These are phyloP conservation scores for Paxillus ammoniavirescens DNA, from an alignment of 768 basidiomycete genomes.

Conservation along the genomic window DNA sequence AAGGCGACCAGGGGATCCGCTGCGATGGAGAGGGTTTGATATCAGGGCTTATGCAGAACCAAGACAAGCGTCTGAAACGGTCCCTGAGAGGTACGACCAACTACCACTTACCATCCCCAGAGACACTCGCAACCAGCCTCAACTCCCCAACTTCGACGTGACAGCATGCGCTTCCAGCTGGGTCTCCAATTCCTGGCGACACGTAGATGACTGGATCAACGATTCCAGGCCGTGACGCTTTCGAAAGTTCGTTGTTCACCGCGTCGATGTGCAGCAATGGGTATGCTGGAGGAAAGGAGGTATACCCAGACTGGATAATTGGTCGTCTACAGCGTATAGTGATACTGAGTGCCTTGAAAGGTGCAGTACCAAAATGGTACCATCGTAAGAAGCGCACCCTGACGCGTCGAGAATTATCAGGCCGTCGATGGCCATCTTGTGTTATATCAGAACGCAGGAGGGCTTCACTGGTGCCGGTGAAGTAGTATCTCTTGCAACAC, in stretches of 20 bases:
- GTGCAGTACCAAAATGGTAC: neutral
- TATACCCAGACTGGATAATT: constrained; percentile 90
- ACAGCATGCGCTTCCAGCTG: constrained; percentile 69
- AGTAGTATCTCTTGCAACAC: no score
- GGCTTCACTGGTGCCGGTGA: neutral
- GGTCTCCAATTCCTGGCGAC: constrained; percentile 41
- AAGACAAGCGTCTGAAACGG: no score
- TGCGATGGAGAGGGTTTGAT: constrained; percentile 27
- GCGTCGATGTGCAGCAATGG: constrained; percentile 86
- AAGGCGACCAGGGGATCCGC: constrained; percentile 91
- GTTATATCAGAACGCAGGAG: neutral
- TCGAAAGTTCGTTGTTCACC: constrained; percentile 68
- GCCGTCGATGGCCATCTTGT: constrained; percentile 73
- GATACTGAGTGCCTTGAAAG: constrained; percentile 3
- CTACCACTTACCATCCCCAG: constrained; percentile 74
- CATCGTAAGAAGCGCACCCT: constrained; percentile 48
- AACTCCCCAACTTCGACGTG: constrained; percentile 78
- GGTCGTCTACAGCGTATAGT: constrained; percentile 50
- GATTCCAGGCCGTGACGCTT: constrained; percentile 48
- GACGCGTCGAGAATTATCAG: constrained; percentile 74
- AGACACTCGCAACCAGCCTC: constrained; percentile 76
- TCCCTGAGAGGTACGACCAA: neutral
- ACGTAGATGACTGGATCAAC: constrained; percentile 79
- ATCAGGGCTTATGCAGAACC: neutral
- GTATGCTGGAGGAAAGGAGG: constrained; percentile 71